Evolutionary conservation across 495 filamentous ascomycete species (phyloP).

Genomic region (Aspergillus sparsus): DNA sequence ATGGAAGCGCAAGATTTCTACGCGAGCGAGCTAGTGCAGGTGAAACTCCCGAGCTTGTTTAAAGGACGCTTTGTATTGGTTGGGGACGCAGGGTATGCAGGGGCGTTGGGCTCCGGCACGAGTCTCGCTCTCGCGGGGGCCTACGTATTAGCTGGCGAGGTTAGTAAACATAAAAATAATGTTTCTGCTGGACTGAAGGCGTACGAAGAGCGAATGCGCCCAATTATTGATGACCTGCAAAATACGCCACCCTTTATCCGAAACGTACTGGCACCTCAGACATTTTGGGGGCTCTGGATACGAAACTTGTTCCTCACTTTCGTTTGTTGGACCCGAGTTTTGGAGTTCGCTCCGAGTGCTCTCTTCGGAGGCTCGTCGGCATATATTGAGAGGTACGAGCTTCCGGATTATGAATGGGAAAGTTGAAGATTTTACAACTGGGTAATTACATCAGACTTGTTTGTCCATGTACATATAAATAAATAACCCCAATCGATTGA

Average conservation of each 20-base stretch:
- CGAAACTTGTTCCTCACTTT: not conserved
- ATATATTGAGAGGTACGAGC: not conserved
- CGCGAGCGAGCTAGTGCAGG: not conserved
- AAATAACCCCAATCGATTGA: no score
- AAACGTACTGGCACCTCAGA: not conserved
- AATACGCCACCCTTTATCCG: not conserved
- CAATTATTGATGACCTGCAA: not conserved
- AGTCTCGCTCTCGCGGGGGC: not conserved
- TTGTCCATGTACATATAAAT: no score
- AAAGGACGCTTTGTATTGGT: constrained; percentile 2
- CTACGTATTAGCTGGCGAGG: not conserved
- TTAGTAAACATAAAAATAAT: not conserved
- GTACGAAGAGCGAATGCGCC: not conserved
- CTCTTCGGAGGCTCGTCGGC: not conserved
- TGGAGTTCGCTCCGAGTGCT: not conserved
- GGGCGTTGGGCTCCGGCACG: not conserved
- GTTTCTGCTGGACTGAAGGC: not conserved
- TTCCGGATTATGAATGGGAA: not conserved
- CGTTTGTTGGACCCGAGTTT: not conserved
- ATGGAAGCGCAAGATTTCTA: not conserved
- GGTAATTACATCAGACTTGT: no score
- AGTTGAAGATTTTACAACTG: no score
- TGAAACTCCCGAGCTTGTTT: not conserved
- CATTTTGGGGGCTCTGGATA: not conserved
- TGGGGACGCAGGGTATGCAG: not conserved